phyloP scores from a whole-genome alignment of 129 eudicot species.

The Lonicera japonica region DNA sequence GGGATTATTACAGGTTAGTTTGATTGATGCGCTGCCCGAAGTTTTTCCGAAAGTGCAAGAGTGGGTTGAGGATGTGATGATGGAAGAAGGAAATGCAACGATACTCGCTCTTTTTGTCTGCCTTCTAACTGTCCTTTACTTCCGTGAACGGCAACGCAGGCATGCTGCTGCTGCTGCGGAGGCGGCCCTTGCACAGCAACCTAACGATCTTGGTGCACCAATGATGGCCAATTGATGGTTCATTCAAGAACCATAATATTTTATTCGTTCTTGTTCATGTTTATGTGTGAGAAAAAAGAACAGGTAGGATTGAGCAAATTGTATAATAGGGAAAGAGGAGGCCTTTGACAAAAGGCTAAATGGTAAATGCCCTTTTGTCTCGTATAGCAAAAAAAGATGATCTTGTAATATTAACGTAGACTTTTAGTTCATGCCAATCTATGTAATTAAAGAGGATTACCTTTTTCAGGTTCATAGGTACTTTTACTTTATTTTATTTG shows the following conservation, averaged over 20 bases:
- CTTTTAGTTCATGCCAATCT: no score
- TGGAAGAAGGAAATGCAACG: constrained; percentile 97
- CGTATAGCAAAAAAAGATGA: no score
- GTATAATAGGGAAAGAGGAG: no score
- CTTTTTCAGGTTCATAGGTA: no score
- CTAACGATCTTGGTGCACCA: constrained; percentile 32
- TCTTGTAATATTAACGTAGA: no score
- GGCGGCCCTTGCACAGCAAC: constrained; percentile 37
- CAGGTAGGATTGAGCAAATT: no score
- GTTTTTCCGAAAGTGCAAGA: constrained; percentile 65
- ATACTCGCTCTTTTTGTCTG: constrained; percentile 78
- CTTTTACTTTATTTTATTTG: no score
- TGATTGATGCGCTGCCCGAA: constrained; percentile 74
- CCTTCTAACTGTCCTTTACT: constrained; percentile 78
- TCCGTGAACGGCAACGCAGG: constrained; percentile 87
- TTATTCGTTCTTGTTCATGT: no score
- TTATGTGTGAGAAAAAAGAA: no score
- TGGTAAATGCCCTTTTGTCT: no score
- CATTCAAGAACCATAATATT: background rate
- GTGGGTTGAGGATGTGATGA: constrained; percentile 67
- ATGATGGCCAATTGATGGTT: background rate
- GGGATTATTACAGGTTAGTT: constrained; percentile 41
- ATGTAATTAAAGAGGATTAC: no score
- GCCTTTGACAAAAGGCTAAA: no score
- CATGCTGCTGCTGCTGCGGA: constrained; percentile 49